Evolutionary conservation across 192 early-diverging fungal species (phyloP).

Genomic region (Rhizophagus sp.): DNA sequence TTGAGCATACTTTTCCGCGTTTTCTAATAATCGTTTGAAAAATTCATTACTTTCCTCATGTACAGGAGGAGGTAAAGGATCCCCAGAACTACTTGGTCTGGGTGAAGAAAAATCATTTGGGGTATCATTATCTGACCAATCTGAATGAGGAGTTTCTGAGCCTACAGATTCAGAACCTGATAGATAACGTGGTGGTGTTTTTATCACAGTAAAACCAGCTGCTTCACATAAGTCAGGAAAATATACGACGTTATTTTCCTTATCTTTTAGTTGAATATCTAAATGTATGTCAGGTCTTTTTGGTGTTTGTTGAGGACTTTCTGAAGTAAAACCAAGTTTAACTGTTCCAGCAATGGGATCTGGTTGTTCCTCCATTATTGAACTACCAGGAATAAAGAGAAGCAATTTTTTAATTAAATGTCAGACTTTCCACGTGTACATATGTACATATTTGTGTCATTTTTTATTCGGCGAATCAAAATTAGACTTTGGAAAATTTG

Average conservation of each 20-base stretch:
- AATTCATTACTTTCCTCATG: neutral
- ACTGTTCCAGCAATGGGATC: no score
- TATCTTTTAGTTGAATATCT: neutral
- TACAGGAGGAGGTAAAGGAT: neutral
- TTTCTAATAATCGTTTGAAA: constrained; percentile 3
- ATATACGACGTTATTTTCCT: constrained; percentile 1
- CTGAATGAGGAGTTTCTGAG: constrained; percentile 6
- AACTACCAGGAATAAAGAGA: no score
- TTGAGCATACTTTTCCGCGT: constrained; percentile 14
- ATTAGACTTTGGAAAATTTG: no score
- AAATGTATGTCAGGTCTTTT: constrained; percentile 4
- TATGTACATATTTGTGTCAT: no score
- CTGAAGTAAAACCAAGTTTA: neutral
- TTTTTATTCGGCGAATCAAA: no score
- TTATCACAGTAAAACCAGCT: neutral
- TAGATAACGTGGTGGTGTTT: constrained; percentile 11
- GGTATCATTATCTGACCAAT: constrained; percentile 3
- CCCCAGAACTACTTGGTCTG: neutral
- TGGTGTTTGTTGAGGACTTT: neutral
- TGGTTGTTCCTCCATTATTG: no score
- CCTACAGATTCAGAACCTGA: constrained; percentile 7
- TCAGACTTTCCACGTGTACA: no score
- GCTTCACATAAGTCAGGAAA: neutral
- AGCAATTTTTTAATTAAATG: no score
- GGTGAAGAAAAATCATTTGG: constrained; percentile 1